phyloP scores from a whole-genome alignment of 306 rosid genomes.

The Acmispon strigosus region DNA sequence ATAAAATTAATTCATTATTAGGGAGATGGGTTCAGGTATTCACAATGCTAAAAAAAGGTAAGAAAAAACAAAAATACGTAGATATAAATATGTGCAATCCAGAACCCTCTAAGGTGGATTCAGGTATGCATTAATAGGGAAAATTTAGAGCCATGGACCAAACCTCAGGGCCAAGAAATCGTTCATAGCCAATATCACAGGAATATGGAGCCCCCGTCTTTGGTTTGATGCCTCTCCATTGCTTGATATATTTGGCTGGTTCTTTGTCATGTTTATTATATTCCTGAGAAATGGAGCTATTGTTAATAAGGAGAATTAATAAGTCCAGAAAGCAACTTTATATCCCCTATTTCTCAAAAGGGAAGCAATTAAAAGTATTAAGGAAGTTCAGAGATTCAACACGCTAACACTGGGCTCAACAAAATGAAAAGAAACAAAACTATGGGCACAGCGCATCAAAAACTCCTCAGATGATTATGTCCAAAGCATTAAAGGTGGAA shows the following conservation, averaged over 20 bases:
- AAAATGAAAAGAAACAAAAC: slow-evolving; percentile 5
- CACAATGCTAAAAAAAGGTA: neutral
- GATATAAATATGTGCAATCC: neutral
- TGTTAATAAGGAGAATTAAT: slow-evolving; percentile 12
- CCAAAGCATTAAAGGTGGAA: slow-evolving; percentile 2
- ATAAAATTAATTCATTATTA: neutral
- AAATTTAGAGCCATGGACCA: slow-evolving; percentile 13
- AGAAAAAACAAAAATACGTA: neutral
- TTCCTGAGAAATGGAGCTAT: slow-evolving; percentile 45
- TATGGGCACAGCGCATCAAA: neutral
- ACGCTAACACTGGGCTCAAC: slow-evolving; percentile 1
- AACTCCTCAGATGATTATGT: slow-evolving; percentile 6
- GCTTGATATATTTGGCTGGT: slow-evolving; percentile 82
- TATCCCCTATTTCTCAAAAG: neutral
- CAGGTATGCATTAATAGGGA: neutral
- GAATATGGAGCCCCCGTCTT: slow-evolving; percentile 96
- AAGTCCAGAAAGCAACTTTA: slow-evolving; percentile 1
- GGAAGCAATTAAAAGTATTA: neutral
- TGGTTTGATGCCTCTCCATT: slow-evolving; percentile 98
- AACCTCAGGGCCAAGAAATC: slow-evolving; percentile 99
- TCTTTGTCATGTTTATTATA: slow-evolving; percentile 96
- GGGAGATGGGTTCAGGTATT: neutral
- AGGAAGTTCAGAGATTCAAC: neutral
- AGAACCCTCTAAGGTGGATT: neutral
- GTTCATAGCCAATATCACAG: slow-evolving; percentile 96